Base-by-base conservation (phyloP, 768 basidiomycete species). In the Mycena sanguinolenta region DNA sequence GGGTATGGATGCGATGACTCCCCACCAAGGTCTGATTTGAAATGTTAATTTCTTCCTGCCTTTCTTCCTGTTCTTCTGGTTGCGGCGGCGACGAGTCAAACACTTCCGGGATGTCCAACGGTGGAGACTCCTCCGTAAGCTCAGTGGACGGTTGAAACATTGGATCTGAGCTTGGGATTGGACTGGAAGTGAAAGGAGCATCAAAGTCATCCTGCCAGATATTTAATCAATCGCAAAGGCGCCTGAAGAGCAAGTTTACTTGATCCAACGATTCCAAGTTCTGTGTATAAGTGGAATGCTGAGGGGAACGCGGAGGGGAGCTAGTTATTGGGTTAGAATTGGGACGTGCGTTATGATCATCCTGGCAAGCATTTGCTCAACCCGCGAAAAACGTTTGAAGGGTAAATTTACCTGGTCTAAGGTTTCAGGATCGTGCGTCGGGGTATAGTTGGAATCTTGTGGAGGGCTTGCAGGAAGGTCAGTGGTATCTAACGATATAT, bases 271-370 rank as follows among this genome's bases (percentile, higher is more conserved):
- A 39, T 13, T 46, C 59, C 9, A 21, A 21, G 46, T 63, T 46
- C 61, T 32, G 25, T 80, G 78, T 28, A 87, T 34, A 84, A 85
- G 64, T 82, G 81, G 69, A 87, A 84, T 28, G 84, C 23, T 77
- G 76, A 7, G 77, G 74, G 58, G 88, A 86, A 70, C 86, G 39
- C 3, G 13, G 13, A 39, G 39, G 39, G 16, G 72, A 73, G 58
- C 68, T 70, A 38, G 44, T 55, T 19, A 57, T 34, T 6, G 72
- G 65, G 36, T 68, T 73, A 6, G 72, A 73, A 52, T 68, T 73
- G 8, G 58, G 68, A 36, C 63, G 68, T 28, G 42, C 49, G 28
- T 53, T 17, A 10, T 34, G 19, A 42, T 25, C 17, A 30, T 58
- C 36, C 62, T 70, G 32, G 16, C 13, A 39, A n/a, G 12, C 1